Evolutionary conservation across 2,329 filamentous ascomycete genomes (phyloP).

Genomic region (Basipetospora chlamydospora): DNA sequence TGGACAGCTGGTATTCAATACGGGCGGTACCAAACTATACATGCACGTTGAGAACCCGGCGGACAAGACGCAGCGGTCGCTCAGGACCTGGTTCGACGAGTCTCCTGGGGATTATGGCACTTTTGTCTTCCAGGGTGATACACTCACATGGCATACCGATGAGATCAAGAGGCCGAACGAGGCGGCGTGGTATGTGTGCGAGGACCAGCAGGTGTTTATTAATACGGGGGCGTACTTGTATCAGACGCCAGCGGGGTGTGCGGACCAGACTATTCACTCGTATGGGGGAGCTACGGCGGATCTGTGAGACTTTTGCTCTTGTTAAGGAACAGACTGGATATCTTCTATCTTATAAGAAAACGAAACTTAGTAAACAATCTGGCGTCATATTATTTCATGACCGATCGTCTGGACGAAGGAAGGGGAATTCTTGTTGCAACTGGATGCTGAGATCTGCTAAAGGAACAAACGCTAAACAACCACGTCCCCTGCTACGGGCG

Average conservation of each 20-base stretch:
- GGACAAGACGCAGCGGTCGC: constrained; percentile 28
- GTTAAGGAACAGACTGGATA: no score
- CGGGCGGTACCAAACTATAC: constrained; percentile 25
- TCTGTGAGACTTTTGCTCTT: no score
- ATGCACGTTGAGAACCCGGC: constrained; percentile 30
- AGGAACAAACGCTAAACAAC: no score
- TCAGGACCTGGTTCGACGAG: constrained; percentile 35
- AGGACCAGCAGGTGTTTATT: constrained; percentile 34
- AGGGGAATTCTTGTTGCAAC: no score
- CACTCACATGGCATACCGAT: constrained; percentile 35
- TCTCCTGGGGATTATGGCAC: constrained; percentile 38
- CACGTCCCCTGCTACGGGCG: no score
- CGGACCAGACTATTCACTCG: constrained; percentile 33
- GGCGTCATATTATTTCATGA: no score
- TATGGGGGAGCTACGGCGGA: not conserved
- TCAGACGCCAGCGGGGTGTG: constrained; percentile 40
- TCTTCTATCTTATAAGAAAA: no score
- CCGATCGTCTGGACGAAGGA: no score
- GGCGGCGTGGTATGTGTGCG: constrained; percentile 45
- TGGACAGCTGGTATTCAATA: constrained; percentile 40
- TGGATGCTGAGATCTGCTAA: no score
- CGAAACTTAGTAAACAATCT: no score
- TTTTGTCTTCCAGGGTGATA: constrained; percentile 43
- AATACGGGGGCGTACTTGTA: constrained; percentile 46
- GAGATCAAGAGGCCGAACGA: constrained; percentile 36